Evolutionary conservation across 306 rosid species (phyloP), one percentile per base, ranked within the genome.

Genomic region (Crotalaria pallida): DNA sequence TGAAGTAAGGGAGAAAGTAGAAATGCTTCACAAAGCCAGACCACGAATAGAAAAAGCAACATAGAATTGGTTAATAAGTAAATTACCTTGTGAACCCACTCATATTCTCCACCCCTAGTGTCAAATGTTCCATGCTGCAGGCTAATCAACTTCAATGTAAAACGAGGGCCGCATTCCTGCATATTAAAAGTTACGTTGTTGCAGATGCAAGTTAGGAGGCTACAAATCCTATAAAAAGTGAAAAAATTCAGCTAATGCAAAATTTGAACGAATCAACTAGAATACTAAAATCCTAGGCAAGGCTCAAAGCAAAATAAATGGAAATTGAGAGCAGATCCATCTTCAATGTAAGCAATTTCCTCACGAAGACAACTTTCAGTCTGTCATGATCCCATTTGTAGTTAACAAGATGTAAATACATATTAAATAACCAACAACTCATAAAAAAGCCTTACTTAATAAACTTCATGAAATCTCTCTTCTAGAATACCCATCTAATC

Each of bases 91-190:
- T 91, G 99, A 79, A 86, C 95, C 99, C 97, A 91, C 67, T 91
- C 96, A 73, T 71, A 94, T 65, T 94, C 99, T 62, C 97, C 97
- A 24, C 97, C 88, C 81, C 83, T 84, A 0, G 91, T 74, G 74
- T 86, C 96, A 57, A 88, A 94, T n/a, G 97, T 88, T 65, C 96
- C 96, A 24, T 88, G 88, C 82, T 94, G 97, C 83, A 94, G 64
- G 73, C 85, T 88, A 72, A 81, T 73, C 71, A 94, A 79, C 74
- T 91, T 94, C 81, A 94, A 76, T 3, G 96, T 91, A 83, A 94
- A 94, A 21, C 95, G 86, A 55, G 99, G 97, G 63, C 97, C 97
- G 33, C 97, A 91, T 65, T 94, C 99, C 97, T 91, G 85, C 76
- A 68, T 31, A 21, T 48, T 77, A 40, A 43, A 64, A 12, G 21